Evolutionary conservation across 1,284 basidiomycete genomes (phyloP).

Genomic region (Cryptococcus maquisensis): DNA sequence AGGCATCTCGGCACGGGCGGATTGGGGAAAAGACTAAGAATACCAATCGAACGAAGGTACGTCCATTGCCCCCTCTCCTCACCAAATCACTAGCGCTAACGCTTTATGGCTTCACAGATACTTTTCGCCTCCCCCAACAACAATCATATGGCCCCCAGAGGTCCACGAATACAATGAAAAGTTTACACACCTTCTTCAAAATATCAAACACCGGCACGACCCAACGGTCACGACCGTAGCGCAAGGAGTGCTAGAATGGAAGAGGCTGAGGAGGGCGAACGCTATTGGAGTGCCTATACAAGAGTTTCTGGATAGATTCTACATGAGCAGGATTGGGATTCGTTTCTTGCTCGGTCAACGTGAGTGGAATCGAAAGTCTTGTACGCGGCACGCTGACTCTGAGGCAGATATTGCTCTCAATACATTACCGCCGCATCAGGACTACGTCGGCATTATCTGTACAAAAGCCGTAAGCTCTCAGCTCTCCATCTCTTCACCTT

Average conservation of each 20-base stretch:
- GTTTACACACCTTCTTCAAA: constrained; percentile 82
- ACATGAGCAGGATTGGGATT: constrained; percentile 94
- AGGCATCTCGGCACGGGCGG: constrained; percentile 12
- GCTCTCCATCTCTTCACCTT: background rate
- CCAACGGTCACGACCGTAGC: constrained; percentile 96
- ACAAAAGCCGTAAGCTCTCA: constrained; percentile 68
- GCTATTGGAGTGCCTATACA: constrained; percentile 77
- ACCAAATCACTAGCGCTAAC: no score
- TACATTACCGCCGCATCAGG: constrained; percentile 76
- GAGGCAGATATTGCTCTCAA: constrained; percentile 80
- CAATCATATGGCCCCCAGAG: constrained; percentile 81
- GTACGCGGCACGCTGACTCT: background rate
- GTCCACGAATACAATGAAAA: constrained; percentile 88
- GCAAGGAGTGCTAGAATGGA: constrained; percentile 70
- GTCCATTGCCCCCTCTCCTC: constrained; percentile 4
- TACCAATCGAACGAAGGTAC: constrained; percentile 48
- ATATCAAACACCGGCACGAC: constrained; percentile 92
- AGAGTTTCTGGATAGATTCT: constrained; percentile 94
- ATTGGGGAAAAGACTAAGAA: constrained; percentile 25
- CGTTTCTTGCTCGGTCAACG: constrained; percentile 83
- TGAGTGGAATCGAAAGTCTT: constrained; percentile 18
- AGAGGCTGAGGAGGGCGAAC: constrained; percentile 49
- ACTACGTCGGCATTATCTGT: constrained; percentile 98
- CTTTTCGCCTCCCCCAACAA: constrained; percentile 65
- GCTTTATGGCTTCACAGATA: constrained; percentile 62